Conservation (phyloP, 169 alveolate species). For the Cryptosporidium sp. region DNA sequence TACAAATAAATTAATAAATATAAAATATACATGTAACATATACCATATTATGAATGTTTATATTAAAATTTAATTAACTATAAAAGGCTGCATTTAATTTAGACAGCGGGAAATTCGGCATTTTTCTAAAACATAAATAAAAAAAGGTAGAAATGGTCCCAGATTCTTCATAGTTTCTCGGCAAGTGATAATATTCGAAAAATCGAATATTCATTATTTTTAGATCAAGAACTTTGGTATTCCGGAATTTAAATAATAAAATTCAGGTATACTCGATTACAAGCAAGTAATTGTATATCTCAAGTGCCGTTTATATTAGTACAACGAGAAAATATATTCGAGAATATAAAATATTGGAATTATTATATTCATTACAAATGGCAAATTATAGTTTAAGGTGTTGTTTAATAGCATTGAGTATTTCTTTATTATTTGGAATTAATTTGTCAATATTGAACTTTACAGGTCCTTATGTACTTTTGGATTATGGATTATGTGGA, state of each 20-base stretch:
- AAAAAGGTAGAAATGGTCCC: background rate
- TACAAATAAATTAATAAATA: too few relatives aligned
- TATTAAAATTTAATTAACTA: background rate
- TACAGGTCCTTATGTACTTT: conserved; percentile 36
- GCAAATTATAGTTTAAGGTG: conserved; percentile 33
- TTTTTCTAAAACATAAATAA: background rate
- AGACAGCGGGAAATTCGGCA: conserved; percentile 1
- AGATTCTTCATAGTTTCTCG: conserved; percentile 3
- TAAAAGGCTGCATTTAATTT: too few relatives aligned
- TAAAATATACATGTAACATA: too few relatives aligned
- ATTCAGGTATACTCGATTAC: too few relatives aligned
- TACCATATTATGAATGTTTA: background rate
- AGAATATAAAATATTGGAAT: background rate
- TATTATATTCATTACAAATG: background rate
- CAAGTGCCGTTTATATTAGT: background rate
- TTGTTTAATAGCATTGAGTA: conserved; percentile 44
- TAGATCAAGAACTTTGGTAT: background rate
- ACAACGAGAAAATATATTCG: background rate
- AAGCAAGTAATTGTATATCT: too few relatives aligned
- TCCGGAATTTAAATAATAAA: background rate
- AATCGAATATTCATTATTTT: background rate
- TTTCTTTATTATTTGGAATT: conserved; percentile 40
- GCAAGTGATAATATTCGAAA: background rate
- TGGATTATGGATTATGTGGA: conserved; percentile 55
- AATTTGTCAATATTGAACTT: conserved; percentile 41